Evolutionary conservation across 2,329 filamentous ascomycete genomes (phyloP), one percentile per base, ranked within the genome.

Genomic region (Ascochyta lentis): DNA sequence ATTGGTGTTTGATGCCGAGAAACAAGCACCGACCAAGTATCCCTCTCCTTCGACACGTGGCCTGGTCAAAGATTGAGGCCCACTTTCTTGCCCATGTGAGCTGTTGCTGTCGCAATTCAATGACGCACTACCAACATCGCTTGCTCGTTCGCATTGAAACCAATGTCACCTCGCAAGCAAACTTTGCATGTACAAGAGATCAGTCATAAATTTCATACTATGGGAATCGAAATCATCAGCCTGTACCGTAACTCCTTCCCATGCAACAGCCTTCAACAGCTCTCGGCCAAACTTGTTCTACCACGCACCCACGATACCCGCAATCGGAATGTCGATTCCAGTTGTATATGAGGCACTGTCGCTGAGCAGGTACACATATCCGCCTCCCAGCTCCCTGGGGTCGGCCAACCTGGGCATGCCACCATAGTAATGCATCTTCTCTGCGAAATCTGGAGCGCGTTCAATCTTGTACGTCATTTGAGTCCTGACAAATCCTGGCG

Each of bases 401-500:
- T 83, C 76, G 0, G 81, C 82, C 47, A 84, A 60, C 16, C 81
- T 71, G 3, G 80, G 80, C 72, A 84, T 81, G 1, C 81, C 82
- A 8, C 82, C 80, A 61, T 84, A 84, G 63, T 83, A 83, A 67
- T 81, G 78, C 62, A 83, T 75, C 70, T 84, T 81, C 56, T 79
- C 67, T 43, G 81, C 78, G 79, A 80, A 83, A 56, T 83, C 81
- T 0, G 77, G 75, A 45, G 79, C 77, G 45, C 76, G 74, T 19
- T 80, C 79, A 4, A 83, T 77, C 66, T 77, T 82, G 63, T 82
- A 81, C 2, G 78, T 81, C 79, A 81, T 81, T 68, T 61, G 76
- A 44, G 90, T 95, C 80, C 93, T 89, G 87, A 94, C 93, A 81
- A 94, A 94, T 27, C 90, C 90, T 19, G 91, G 90, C 6, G 87